Evolutionary conservation across 202 grass and related monocot genomes (phyloP), one percentile per base, ranked within the genome.

Genomic region (Alloteropsis angusta): DNA sequence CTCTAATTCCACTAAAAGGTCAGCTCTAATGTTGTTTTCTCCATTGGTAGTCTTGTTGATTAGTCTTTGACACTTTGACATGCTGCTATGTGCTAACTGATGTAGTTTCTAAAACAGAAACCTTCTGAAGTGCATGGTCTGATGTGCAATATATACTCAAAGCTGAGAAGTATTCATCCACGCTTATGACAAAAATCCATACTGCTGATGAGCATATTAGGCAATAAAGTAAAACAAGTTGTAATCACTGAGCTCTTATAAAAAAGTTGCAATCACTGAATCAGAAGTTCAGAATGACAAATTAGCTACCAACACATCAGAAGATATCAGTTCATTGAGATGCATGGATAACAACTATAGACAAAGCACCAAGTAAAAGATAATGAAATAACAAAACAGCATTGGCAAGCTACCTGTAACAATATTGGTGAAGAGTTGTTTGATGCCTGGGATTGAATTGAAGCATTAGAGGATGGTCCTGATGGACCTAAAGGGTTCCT

Each of bases 391-490:
- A 30, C 7, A 78, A 59, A 83, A 72, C 19, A 79, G 43, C 4
- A 62, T 43, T 78, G 19, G 19, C 60, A 86, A 59, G 18, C 7
- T 88, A 98, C 95, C 95, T 98, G 95, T 82, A 98, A 87, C 60
- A 98, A 76, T 81, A 95, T 98, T 0, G 95, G 95, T 45, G 95
- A 98, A 83, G 69, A 76, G 76, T 94, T 98, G 43, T 86, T 92
- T 80, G 94, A 97, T 77, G 80, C 70, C 67, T 98, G 95, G 42
- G 84, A 80, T 86, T 93, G 94, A 83, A 28, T 60, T 23, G 86
- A 46, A 80, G 78, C 38, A 83, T 85, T 88, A 75, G 83, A 78
- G 13, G 87, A 68, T 10, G 80, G 72, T 25, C 79, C 87, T 64
- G 84, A 68, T 38, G 84, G 45, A 54, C 92, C 95, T 78, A 89